Evolutionary conservation across 2,329 filamentous ascomycete genomes (phyloP).

Genomic region (Hymenoscyphus fraxineus): DNA sequence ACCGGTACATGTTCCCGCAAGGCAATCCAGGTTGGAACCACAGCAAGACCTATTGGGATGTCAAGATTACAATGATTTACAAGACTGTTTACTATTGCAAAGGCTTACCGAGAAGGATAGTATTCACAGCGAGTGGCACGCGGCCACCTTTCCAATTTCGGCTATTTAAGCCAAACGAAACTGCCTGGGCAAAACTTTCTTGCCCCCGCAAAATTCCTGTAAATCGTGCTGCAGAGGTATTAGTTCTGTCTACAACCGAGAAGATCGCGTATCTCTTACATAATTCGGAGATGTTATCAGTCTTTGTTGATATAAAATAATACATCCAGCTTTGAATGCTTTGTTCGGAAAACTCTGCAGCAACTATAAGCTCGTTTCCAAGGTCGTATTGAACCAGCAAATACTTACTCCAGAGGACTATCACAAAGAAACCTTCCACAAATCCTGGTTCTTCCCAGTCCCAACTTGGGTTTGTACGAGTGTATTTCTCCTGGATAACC

Average conservation of each 20-base stretch:
- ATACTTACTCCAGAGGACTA: conserved; percentile 50
- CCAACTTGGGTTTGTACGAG: conserved; percentile 51
- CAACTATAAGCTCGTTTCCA: not conserved
- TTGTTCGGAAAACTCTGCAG: conserved; percentile 45
- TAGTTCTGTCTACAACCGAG: not conserved
- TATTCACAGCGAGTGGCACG: conserved; percentile 41
- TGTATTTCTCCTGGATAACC: conserved; percentile 54
- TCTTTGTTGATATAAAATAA: conserved; percentile 52
- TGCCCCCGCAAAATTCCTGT: conserved; percentile 43
- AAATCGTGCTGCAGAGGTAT: conserved; percentile 29
- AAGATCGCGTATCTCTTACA: not conserved
- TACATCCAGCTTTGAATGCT: conserved; percentile 54
- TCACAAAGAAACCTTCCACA: conserved; percentile 61
- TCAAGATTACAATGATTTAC: not conserved
- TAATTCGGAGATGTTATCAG: conserved; percentile 52
- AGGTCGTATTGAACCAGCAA: not conserved
- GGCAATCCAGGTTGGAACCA: conserved; percentile 15
- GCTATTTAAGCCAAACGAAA: conserved; percentile 43
- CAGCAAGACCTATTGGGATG: conserved; percentile 4
- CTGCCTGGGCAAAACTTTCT: conserved; percentile 43
- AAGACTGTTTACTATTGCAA: not conserved
- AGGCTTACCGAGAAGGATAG: not conserved
- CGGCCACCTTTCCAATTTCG: conserved; percentile 41
- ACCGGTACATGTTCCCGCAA: conserved; percentile 13
- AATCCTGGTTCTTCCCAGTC: conserved; percentile 63